Percentiles rank a stretch among this genome's conserved stretches.
These are phyloP conservation scores for Geotrichum fermentans DNA, from an alignment of 1,139 yeast genomes.

Conservation along the genomic window DNA sequence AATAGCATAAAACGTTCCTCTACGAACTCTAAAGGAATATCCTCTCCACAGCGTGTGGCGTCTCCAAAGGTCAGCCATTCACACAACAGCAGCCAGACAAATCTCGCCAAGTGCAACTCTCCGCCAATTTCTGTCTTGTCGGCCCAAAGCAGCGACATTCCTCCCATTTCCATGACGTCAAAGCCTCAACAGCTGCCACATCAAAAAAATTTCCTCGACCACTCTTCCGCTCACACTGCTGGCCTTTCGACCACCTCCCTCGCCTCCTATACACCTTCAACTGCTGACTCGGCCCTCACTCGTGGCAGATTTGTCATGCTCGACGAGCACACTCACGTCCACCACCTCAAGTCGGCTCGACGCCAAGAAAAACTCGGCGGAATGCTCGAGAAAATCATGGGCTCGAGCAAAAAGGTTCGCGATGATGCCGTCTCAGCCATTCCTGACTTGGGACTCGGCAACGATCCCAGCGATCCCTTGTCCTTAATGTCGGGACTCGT, in stretches of 20 bases:
- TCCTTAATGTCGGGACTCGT: conserved; percentile 78
- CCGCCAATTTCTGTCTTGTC: conserved; percentile 8
- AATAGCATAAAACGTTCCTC: not conserved
- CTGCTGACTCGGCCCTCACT: conserved; percentile 13
- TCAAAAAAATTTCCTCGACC: conserved; percentile 2
- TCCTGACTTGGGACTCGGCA: conserved; percentile 46
- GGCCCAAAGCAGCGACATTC: conserved; percentile 12
- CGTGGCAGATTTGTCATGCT: conserved; percentile 12
- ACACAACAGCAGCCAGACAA: not conserved
- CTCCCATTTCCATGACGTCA: conserved; percentile 12
- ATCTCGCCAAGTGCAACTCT: not conserved
- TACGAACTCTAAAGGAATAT: not conserved
- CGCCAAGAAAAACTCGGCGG: conserved; percentile 84
- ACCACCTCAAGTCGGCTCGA: conserved; percentile 66
- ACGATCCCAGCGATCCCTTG: conserved; percentile 42
- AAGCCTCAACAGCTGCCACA: not conserved
- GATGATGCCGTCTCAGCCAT: conserved; percentile 81
- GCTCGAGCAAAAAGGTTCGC: conserved; percentile 62
- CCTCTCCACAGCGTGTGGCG: too few relatives aligned
- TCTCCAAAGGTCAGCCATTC: too few relatives aligned
- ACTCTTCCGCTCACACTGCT: not conserved
- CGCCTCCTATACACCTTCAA: not conserved
- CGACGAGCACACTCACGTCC: conserved; percentile 51
- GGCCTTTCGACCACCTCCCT: not conserved
- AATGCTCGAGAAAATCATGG: conserved; percentile 80